These are phyloP conservation scores for Peniophora sp. DNA, from an alignment of 1,284 basidiomycete genomes.

Conservation along the genomic window DNA sequence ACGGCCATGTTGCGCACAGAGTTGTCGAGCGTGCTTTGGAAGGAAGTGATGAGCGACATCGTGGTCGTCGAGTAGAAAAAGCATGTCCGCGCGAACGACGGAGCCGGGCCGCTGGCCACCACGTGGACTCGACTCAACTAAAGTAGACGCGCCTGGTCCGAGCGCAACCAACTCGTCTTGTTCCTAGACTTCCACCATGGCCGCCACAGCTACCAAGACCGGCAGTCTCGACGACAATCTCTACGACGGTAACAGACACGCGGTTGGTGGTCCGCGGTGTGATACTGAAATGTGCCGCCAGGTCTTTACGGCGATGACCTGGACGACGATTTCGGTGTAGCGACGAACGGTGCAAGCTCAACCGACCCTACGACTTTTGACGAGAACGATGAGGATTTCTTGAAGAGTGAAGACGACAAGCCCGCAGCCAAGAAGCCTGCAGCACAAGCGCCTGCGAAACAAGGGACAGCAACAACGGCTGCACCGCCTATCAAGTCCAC, in stretches of 20 bases:
- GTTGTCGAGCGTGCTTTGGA: no score
- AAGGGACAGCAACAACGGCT: not conserved
- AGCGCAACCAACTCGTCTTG: no score
- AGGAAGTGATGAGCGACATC: no score
- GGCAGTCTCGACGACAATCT: slow-evolving; percentile 11
- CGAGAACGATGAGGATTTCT: slow-evolving; percentile 2
- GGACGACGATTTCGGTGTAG: slow-evolving; percentile 30
- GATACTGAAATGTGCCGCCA: slow-evolving; percentile 8
- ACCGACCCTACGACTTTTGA: not conserved
- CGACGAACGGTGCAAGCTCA: not conserved
- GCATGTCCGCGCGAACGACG: no score
- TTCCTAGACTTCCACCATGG: no score
- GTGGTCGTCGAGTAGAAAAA: no score
- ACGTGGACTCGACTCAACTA: no score
- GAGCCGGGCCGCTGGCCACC: no score
- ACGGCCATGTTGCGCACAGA: no score
- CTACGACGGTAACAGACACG: slow-evolving; percentile 9
- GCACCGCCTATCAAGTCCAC: not conserved
- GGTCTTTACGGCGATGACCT: slow-evolving; percentile 30
- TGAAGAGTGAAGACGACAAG: slow-evolving; percentile 8
- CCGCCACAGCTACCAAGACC: no score
- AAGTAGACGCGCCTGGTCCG: no score
- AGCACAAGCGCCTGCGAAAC: not conserved
- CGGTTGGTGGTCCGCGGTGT: not conserved
- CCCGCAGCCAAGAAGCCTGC: slow-evolving; percentile 1